Conservation (phyloP, 495 filamentous ascomycete species). For the Letharia columbiana region DNA sequence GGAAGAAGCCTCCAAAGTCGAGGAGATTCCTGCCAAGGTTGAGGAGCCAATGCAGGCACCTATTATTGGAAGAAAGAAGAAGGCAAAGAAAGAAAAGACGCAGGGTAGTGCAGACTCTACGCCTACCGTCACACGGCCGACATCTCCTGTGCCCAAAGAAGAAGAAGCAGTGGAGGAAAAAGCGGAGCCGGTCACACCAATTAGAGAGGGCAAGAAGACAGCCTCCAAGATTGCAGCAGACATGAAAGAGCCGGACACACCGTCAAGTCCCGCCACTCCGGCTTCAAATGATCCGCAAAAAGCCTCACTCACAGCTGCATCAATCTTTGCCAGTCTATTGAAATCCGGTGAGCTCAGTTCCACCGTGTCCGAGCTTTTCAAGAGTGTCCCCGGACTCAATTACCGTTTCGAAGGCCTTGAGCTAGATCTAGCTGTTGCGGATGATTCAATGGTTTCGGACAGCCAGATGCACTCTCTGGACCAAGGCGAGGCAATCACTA, state of each 20-base stretch:
- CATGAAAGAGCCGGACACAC: constrained; percentile 25
- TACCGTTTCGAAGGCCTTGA: constrained; percentile 42
- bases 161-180: constrained; percentile 26
- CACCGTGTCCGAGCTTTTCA: constrained; percentile 46
- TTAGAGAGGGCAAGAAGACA: constrained; percentile 32
- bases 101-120: constrained; percentile 35
- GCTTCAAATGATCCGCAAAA: constrained; percentile 24
- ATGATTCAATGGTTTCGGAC: constrained; percentile 30
- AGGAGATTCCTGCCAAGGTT: constrained; percentile 43
- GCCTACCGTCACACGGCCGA: constrained; percentile 33
- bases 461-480: constrained; percentile 18
- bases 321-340: constrained; percentile 35
- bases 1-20: constrained; percentile 55
- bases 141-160: constrained; percentile 31
- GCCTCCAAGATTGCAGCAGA: constrained; percentile 31
- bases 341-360: constrained; percentile 40
- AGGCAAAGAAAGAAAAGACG: constrained; percentile 64
- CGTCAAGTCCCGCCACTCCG: constrained; percentile 27
- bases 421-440: constrained; percentile 25
- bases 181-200: constrained; percentile 30
- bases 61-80: constrained; percentile 82
- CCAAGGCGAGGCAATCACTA: constrained; percentile 36
- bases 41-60: constrained; percentile 63
- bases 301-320: constrained; percentile 33
- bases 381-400: constrained; percentile 41